Percentiles rank a stretch among this genome's conserved stretches.
Conservation (phyloP, 2,329 filamentous ascomycete species). For the Rhynchosporium secalis region DNA sequence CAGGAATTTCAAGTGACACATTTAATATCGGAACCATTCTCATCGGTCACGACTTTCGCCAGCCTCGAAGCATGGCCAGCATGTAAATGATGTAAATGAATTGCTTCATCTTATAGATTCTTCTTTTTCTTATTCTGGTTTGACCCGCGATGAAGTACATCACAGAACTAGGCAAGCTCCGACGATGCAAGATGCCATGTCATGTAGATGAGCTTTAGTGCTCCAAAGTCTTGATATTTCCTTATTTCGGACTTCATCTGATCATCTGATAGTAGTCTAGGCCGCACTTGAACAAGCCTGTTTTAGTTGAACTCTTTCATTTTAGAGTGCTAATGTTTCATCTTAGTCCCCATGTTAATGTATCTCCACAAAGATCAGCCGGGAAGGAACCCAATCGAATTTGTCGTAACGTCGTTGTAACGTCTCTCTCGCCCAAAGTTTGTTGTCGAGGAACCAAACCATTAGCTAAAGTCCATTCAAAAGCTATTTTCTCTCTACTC, state of each 20-base stretch:
- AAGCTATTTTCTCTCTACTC: too few species aligned
- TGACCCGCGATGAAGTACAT: slow-evolving; percentile 3
- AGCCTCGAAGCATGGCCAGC: too few species aligned
- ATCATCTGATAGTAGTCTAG: neutral
- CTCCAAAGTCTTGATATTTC: neutral
- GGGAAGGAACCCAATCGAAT: too few species aligned
- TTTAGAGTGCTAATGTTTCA: neutral
- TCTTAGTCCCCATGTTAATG: neutral
- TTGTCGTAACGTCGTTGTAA: neutral
- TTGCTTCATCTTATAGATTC: too few species aligned
- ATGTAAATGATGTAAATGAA: too few species aligned
- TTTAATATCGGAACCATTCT: too few species aligned
- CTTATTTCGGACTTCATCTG: neutral
- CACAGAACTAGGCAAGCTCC: neutral
- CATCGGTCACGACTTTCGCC: too few species aligned
- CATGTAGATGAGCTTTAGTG: neutral
- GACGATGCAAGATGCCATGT: slow-evolving; percentile 7
- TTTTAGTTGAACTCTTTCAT: slow-evolving; percentile 5
- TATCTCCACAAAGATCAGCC: neutral
- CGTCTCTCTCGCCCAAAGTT: neutral
- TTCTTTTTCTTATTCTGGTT: neutral
- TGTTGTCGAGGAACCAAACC: too few species aligned
- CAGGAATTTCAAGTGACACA: too few species aligned
- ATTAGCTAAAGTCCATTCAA: too few species aligned
- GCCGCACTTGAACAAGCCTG: slow-evolving; percentile 15